A percentile compares a stretch with the other conserved stretches of the same genome.
Conservation (phyloP, 768 basidiomycete species). For the Leucocoprinus leucothites region DNA sequence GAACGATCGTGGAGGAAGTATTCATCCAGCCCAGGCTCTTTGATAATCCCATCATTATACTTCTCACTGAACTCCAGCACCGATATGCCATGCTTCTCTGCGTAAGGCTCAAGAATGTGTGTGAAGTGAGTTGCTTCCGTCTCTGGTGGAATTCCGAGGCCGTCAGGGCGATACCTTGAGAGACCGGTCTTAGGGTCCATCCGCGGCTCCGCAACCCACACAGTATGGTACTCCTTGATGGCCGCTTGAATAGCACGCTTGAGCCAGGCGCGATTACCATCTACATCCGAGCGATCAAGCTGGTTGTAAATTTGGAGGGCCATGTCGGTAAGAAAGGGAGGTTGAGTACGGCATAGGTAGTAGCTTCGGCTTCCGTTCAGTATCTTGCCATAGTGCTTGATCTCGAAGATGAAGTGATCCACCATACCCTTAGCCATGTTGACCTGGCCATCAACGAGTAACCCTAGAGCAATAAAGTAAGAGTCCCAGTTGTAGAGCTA, state of each 20-base stretch:
- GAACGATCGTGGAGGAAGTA: slow-evolving; percentile 97
- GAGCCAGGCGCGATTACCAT: slow-evolving; percentile 84
- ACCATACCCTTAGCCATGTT: slow-evolving; percentile 97
- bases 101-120: slow-evolving; percentile 94
- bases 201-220: slow-evolving; percentile 94
- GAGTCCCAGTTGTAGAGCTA: slow-evolving; percentile 96
- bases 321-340: slow-evolving; percentile 98
- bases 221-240: slow-evolving; percentile 97
- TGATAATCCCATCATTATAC: slow-evolving; percentile 82
- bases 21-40: slow-evolving; percentile 89
- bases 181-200: slow-evolving; percentile 94
- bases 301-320: slow-evolving; percentile 97
- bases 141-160: slow-evolving; percentile 95
- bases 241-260: slow-evolving; percentile 96
- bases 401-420: slow-evolving; percentile 99
- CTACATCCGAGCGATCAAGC: slow-evolving; percentile 79
- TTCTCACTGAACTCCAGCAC: slow-evolving; percentile 96
- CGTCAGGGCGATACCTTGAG: slow-evolving; percentile 91
- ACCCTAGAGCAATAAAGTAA: slow-evolving; percentile 90
- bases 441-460: slow-evolving; percentile 92
- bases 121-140: slow-evolving; percentile 99
- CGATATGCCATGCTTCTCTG: slow-evolving; percentile 86
- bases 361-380: slow-evolving; percentile 93
- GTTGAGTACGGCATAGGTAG: slow-evolving; percentile 95
- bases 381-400: slow-evolving; percentile 96